Conservation (phyloP, 2,329 filamentous ascomycete genomes). For the Penicillium carneum region DNA sequence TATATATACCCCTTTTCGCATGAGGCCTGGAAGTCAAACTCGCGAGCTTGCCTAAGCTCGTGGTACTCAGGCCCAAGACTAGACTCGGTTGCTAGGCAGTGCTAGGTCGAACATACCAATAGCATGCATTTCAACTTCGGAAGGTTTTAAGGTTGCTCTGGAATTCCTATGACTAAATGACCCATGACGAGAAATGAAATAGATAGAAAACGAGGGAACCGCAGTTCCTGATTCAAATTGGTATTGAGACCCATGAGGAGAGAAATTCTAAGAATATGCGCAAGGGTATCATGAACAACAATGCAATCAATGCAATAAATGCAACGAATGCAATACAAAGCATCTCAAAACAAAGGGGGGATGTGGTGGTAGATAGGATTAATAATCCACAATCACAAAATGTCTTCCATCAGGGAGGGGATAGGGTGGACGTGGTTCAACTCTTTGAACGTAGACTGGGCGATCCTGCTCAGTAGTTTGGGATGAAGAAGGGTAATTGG, state of each 20-base stretch:
- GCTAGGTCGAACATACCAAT: constrained; percentile 9
- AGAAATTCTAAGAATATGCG: constrained; percentile 29
- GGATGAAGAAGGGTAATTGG: constrained; percentile 30
- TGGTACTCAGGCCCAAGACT: not conserved
- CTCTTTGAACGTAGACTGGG: constrained; percentile 36
- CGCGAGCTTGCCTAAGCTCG: not conserved
- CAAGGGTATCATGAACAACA: constrained; percentile 37
- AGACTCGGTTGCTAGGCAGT: not conserved
- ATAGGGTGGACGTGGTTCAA: constrained; percentile 31
- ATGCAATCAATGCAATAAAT: constrained; percentile 17
- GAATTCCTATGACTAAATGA: not conserved
- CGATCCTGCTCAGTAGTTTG: constrained; percentile 33
- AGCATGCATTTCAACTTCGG: constrained; percentile 3
- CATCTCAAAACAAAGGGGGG: constrained; percentile 10
- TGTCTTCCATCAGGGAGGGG: constrained; percentile 33
- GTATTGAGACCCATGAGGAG: constrained; percentile 12
- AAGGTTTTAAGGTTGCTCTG: not conserved
- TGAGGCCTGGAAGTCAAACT: not conserved
- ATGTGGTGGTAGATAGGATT: not conserved
- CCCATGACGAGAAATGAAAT: not conserved
- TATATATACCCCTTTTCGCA: not conserved
- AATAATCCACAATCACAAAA: constrained; percentile 42
- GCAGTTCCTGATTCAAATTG: constrained; percentile 6
- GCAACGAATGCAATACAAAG: constrained; percentile 16
- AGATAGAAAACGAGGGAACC: not conserved